Evolutionary conservation across 1,284 basidiomycete species (phyloP), one percentile per base, ranked within the genome.

Genomic region (Rhodotorula sp.): DNA sequence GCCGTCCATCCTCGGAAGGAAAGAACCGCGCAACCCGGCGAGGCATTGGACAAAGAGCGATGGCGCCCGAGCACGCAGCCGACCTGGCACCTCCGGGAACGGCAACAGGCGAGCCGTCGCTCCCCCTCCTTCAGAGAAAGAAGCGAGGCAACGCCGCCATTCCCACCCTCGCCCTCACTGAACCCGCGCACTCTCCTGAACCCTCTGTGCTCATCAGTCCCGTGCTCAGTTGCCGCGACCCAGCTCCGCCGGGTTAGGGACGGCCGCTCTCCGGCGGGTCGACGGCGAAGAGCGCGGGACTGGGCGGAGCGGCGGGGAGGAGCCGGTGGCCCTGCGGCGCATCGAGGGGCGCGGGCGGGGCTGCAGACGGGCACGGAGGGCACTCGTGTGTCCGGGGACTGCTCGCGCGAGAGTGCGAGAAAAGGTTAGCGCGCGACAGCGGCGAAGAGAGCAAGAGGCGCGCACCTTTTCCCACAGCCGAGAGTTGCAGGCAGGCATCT

Each of bases 381-480:
- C 55, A 29, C 27, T n/a, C n/a, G 22, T 9, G 19, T 60, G 69
- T 71, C 69, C 69, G 69, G 69, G 65, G 69, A 71, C 69, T 71
- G 55, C 27, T 10, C 1, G 46, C 37, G 25, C 7, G 15, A 22
- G 56, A 13, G n/a, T 22, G 37, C 13, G 41, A 46, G 60, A 21
- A 50, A 46, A n/a, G 27, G 61, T 50, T 29, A 34, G 56, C 25
- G 25, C 8, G 21, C 9, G 51, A 25, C 32, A 19, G 13, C 36
- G 21, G 27, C 21, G 50, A 36, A 10, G 41, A 48, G 53, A 32
- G n/a, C 27, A 34, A 44, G 27, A 46, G 36, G 39, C 13, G 41
- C 70, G 51, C 51, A 71, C 70, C 70, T 71, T 71, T 71, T 71
- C 70, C 70, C 70, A 71, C 70, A 71, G 70, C 70, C 66, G 58